Evolutionary conservation across 73 alveolate genomes (phyloP).

Genomic region (Tetrahymena thermophila): DNA sequence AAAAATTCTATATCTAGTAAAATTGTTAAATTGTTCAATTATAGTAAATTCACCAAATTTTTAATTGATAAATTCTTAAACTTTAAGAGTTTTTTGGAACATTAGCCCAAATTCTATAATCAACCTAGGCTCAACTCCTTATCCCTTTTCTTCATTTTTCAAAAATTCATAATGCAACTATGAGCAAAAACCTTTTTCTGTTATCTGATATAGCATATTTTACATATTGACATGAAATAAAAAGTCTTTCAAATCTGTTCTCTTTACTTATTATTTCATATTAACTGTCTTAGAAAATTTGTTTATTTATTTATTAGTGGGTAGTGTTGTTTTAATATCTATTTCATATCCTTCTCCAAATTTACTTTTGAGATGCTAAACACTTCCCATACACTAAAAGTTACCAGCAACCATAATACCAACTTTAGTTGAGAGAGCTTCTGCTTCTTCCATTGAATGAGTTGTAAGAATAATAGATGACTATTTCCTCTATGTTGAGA

Average conservation of each 20-base stretch:
- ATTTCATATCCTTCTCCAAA: constrained; percentile 93
- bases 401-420: constrained; percentile 94
- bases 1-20: constrained; percentile 26
- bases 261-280: not conserved
- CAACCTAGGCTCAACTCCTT: constrained; percentile 8
- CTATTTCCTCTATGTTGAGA: constrained; percentile 87
- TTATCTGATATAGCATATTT: constrained; percentile 4
- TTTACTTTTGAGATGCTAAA: constrained; percentile 81
- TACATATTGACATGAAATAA: not conserved
- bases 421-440: constrained; percentile 80
- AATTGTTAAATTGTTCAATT: constrained; percentile 45
- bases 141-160: constrained; percentile 21
- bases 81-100: constrained; percentile 20
- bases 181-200: constrained; percentile 31
- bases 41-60: constrained; percentile 28
- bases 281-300: constrained; percentile 21
- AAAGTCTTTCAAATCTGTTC: not conserved
- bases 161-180: constrained; percentile 36
- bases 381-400: constrained; percentile 86
- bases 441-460: constrained; percentile 97
- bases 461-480: constrained; percentile 86
- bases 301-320: constrained; percentile 51
- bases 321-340: constrained; percentile 62
- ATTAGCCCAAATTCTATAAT: constrained; percentile 38
- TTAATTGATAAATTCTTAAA: constrained; percentile 8